Evolutionary conservation across 2,329 filamentous ascomycete genomes (phyloP).

Genomic region (Penicillium polonicum): DNA sequence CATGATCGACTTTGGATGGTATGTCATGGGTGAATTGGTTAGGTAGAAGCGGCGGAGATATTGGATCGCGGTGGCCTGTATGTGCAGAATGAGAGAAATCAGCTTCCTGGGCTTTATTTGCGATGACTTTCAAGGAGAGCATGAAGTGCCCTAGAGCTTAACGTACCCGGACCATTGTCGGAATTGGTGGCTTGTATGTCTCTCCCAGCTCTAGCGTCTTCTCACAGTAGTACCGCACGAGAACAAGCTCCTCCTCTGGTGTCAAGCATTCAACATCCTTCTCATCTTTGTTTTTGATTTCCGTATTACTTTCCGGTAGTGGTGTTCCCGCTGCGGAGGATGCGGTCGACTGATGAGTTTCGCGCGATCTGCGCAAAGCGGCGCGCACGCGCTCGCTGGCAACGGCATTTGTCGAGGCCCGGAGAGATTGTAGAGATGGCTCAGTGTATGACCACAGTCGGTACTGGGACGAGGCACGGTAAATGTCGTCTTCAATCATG

Average conservation of each 20-base stretch:
- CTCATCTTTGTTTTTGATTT: constrained; percentile 35
- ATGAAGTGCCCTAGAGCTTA: background rate
- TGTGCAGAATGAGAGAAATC: background rate
- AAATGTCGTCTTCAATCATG: constrained; percentile 89
- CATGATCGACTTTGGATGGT: constrained; percentile 84
- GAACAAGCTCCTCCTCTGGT: constrained; percentile 74
- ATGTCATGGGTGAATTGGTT: constrained; percentile 94
- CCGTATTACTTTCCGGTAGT: constrained; percentile 31
- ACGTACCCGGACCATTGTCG: constrained; percentile 59
- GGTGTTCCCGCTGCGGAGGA: constrained; percentile 34
- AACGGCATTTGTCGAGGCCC: constrained; percentile 73
- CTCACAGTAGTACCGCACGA: constrained; percentile 76
- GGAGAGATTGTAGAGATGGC: constrained; percentile 66
- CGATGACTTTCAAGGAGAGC: background rate
- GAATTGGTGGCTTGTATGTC: constrained; percentile 57
- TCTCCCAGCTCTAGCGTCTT: constrained; percentile 59
- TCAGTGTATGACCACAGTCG: constrained; percentile 89
- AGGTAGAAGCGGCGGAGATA: constrained; percentile 95
- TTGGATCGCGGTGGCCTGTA: constrained; percentile 74
- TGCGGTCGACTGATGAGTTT: constrained; percentile 33
- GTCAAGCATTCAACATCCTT: constrained; percentile 73
- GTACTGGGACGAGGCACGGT: constrained; percentile 86
- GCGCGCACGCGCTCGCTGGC: constrained; percentile 67
- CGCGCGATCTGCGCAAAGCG: constrained; percentile 53
- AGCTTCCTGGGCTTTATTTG: background rate